Evolutionary conservation across 495 filamentous ascomycete species (phyloP).

Genomic region (Neurospora terricola): DNA sequence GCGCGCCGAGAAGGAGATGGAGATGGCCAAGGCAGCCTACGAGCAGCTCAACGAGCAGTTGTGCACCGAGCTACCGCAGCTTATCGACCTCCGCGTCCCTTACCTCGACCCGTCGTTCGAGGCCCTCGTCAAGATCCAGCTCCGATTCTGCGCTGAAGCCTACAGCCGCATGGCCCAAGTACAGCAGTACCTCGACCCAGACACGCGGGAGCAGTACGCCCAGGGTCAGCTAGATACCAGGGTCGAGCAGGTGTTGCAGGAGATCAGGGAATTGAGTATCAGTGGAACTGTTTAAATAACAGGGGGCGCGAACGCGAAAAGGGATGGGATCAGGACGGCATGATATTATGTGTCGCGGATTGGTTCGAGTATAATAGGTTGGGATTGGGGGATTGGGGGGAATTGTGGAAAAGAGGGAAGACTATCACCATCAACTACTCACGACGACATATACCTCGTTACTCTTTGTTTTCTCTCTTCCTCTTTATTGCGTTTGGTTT

Average conservation of each 20-base stretch:
- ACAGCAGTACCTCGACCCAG: conserved; percentile 96
- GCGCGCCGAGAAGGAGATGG: conserved; percentile 84
- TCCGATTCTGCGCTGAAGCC: conserved; percentile 94
- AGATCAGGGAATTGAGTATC: conserved; percentile 96
- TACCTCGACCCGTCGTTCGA: conserved; percentile 96
- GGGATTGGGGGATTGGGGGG: neutral
- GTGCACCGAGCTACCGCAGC: conserved; percentile 84
- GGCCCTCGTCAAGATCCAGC: conserved; percentile 94
- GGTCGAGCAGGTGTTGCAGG: conserved; percentile 92
- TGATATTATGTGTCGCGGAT: neutral
- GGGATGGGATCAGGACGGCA: neutral
- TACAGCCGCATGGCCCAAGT: conserved; percentile 97
- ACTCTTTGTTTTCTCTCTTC: neutral
- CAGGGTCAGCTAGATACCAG: conserved; percentile 82
- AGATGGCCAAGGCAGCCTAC: conserved; percentile 87
- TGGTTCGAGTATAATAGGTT: neutral
- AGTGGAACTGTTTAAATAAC: conserved; percentile 42
- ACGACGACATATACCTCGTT: neutral
- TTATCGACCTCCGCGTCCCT: conserved; percentile 93
- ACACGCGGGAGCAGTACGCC: conserved; percentile 92
- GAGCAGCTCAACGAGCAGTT: conserved; percentile 95
- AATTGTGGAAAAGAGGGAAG: neutral
- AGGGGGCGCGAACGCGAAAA: neutral
- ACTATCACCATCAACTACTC: neutral
- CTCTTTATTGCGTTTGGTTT: neutral